phyloP scores from a whole-genome alignment of 768 basidiomycete genomes.

The Suillus plorans region DNA sequence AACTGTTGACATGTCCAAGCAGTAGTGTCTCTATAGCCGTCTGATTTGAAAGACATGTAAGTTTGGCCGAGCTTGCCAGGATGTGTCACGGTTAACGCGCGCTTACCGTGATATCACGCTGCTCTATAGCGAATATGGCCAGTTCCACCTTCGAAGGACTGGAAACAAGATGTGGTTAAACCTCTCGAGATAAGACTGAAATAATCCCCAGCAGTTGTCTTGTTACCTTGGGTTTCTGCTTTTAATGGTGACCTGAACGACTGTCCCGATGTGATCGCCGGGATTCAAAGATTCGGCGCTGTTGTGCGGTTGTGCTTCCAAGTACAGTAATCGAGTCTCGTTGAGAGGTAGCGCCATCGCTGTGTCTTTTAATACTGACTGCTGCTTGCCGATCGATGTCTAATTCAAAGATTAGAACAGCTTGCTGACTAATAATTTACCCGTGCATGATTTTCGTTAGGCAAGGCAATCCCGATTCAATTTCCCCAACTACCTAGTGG shows the following conservation, averaged over 20 bases:
- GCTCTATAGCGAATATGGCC: neutral
- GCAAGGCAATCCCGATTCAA: too few relatives aligned
- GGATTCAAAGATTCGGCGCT: neutral
- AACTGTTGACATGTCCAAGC: neutral
- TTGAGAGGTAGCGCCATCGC: constrained; percentile 1
- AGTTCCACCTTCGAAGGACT: neutral
- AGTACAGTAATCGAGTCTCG: neutral
- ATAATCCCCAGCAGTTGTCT: neutral
- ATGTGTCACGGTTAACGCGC: neutral
- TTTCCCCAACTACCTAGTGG: neutral
- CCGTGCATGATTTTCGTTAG: too few relatives aligned
- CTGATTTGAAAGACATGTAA: neutral
- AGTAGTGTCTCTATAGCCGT: constrained; percentile 1
- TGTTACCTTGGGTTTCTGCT: neutral
- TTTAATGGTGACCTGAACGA: constrained; percentile 2
- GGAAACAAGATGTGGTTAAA: neutral
- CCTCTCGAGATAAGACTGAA: too few relatives aligned
- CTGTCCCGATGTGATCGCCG: neutral
- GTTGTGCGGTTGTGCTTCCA: neutral
- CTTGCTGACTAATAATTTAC: neutral
- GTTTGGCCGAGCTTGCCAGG: neutral
- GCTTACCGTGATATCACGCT: constrained; percentile 1
- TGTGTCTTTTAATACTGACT: neutral
- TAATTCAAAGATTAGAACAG: too few relatives aligned
- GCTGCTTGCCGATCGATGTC: neutral